Conservation (phyloP, 805 yeast species). For the Saccharomycopsis javanensis region DNA sequence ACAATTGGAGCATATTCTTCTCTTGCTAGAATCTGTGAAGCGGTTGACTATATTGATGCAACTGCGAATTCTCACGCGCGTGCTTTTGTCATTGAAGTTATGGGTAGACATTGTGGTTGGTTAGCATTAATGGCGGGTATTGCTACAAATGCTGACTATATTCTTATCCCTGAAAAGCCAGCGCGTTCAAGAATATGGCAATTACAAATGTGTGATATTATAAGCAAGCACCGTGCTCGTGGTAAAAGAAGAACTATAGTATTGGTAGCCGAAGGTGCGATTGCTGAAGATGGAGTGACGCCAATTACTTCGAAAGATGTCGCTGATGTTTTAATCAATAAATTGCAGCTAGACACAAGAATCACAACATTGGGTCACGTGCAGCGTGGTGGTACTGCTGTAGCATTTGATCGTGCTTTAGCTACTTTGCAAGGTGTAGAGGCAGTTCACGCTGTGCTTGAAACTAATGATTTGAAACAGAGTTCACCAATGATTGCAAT, state of each 20-base stretch:
- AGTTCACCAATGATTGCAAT: conserved; percentile 75
- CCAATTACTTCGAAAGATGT: conserved; percentile 62
- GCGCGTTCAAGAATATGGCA: conserved; percentile 56
- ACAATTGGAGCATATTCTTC: conserved; percentile 80
- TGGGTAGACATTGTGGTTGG: conserved; percentile 92
- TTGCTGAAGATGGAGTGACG: conserved; percentile 47
- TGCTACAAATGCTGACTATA: conserved; percentile 71
- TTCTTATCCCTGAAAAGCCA: conserved; percentile 74
- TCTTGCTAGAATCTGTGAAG: conserved; percentile 61
- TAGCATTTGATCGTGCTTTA: conserved; percentile 59
- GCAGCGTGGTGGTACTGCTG: conserved; percentile 78
- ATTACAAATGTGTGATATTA: conserved; percentile 54
- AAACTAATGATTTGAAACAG: conserved; percentile 45
- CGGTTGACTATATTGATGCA: conserved; percentile 74
- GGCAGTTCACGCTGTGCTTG: conserved; percentile 68
- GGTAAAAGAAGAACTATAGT: conserved; percentile 76
- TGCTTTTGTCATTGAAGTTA: conserved; percentile 77
- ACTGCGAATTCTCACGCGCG: conserved; percentile 78
- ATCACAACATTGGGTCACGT: conserved; percentile 73
- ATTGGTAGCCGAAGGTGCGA: conserved; percentile 80
- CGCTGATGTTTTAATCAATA: conserved; percentile 51
- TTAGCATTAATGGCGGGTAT: conserved; percentile 73
- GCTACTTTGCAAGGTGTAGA: conserved; percentile 79
- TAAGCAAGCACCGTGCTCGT: conserved; percentile 51
- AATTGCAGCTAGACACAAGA: conserved; percentile 66